Base-by-base conservation (phyloP, 1,139 yeast species). In the Meyerozyma carpophila region DNA sequence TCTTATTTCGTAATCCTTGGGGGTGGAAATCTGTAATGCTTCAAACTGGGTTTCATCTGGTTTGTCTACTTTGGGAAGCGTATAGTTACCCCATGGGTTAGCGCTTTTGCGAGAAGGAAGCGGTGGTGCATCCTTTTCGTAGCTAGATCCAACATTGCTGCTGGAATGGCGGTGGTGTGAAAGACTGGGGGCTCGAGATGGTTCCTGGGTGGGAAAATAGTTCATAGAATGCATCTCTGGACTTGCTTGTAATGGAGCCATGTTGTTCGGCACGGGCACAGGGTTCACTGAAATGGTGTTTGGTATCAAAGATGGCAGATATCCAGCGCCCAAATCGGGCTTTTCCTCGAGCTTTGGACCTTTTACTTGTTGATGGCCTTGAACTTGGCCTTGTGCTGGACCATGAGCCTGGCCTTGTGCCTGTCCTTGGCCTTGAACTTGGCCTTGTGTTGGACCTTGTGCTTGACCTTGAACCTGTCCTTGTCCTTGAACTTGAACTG, bases 41-140 rank as follows among this genome's bases (percentile, higher is more conserved):
- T 34, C 37, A 18, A 21, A 21, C n/a, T 18, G 26, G 9, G 11
- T 21, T 34, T 18, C 36, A 24, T 32, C 21, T 41, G 61, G 51
- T 37, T 57, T 59, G 8, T 38, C 28, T 11, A 40, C 32, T 14
- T 34, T 34, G 26, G 25, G 26, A 18, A 20, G 13, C 3, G 37
- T 34, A 34, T 34, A 34, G 26, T 50, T 56, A 5, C 58, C 57
- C 61, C 62, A 57, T 4, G 62, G 62, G 29, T 57, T 58, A 14
- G 57, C 56, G 43, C 46, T 49, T 40, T 52, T 52, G 27, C 50
- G 43, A 14, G 11, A 25, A 10, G 37, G 37, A 20, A 34, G 26
- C 10, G 37, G 37, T 11, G 37, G 37, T 8, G 37, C 16, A 13
- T 34, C 37, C 10, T 8, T 13, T 21, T 34, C 37, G 9, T 34